Evolutionary conservation across 345 rosid genomes (phyloP).

Genomic region (Murraya koenigii): DNA sequence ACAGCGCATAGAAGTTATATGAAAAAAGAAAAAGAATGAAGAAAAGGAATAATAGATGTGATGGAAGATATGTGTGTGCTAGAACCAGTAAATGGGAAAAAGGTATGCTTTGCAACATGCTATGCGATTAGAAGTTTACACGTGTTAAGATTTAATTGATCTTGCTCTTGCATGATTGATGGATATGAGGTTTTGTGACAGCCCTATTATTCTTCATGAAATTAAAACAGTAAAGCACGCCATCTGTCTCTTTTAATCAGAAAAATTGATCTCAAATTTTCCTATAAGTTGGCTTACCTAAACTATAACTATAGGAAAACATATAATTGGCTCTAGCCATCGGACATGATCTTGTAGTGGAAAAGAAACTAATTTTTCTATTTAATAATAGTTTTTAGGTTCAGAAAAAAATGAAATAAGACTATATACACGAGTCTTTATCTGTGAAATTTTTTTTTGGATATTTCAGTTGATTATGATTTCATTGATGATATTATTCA

Average conservation of each 20-base stretch:
- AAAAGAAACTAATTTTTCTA: neutral
- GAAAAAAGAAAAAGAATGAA: no score
- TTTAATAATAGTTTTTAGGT: neutral
- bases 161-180: neutral
- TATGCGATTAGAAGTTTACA: neutral
- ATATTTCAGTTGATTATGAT: slow-evolving; percentile 12
- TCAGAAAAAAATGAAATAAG: neutral
- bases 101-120: neutral
- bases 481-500: slow-evolving; percentile 9
- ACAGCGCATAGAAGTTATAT: neutral
- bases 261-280: neutral
- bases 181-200: neutral
- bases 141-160: neutral
- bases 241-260: neutral
- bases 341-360: neutral
- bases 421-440: neutral
- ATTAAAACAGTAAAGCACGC: neutral
- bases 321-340: neutral
- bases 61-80: neutral
- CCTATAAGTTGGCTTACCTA: neutral
- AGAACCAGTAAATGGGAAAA: neutral
- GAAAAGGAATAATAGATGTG: no score
- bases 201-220: neutral
- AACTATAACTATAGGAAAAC: neutral
- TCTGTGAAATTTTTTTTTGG: neutral